Conservation (phyloP, 2,329 filamentous ascomycete genomes). For the Penicillium sp. region DNA sequence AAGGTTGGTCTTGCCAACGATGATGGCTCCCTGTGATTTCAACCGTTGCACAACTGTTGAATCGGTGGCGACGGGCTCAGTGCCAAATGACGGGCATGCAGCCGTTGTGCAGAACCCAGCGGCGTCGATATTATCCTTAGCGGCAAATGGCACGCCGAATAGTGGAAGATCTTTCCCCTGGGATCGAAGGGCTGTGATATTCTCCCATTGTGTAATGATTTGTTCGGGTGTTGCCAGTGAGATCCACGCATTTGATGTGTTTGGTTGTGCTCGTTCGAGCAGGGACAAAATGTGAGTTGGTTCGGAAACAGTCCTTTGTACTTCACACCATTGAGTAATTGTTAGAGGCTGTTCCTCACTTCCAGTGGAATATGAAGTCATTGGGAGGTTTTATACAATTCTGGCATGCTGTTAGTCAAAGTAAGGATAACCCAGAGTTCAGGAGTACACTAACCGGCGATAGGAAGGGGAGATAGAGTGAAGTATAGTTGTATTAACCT, state of each 20-base stretch:
- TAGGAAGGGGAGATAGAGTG: background rate
- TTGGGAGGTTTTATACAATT: background rate
- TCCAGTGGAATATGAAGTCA: background rate
- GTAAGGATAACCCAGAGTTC: background rate
- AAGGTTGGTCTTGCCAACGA: background rate
- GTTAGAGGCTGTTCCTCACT: background rate
- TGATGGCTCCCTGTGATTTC: background rate
- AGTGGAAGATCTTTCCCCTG: background rate
- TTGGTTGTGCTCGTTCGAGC: background rate
- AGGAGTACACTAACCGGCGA: background rate
- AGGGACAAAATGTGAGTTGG: background rate
- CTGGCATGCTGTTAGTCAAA: background rate
- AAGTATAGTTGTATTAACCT: background rate
- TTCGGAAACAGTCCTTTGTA: background rate
- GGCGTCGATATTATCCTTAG: background rate
- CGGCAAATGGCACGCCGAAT: background rate
- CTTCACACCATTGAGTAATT: background rate
- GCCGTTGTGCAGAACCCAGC: background rate
- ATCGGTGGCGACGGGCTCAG: background rate
- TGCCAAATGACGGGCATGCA: background rate
- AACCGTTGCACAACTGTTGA: background rate
- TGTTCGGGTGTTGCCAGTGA: background rate
- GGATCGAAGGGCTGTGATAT: background rate
- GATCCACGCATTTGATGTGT: background rate
- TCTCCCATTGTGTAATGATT: background rate